Conservation (phyloP, 177 flowering plant species). For the Telopea speciosissima region DNA sequence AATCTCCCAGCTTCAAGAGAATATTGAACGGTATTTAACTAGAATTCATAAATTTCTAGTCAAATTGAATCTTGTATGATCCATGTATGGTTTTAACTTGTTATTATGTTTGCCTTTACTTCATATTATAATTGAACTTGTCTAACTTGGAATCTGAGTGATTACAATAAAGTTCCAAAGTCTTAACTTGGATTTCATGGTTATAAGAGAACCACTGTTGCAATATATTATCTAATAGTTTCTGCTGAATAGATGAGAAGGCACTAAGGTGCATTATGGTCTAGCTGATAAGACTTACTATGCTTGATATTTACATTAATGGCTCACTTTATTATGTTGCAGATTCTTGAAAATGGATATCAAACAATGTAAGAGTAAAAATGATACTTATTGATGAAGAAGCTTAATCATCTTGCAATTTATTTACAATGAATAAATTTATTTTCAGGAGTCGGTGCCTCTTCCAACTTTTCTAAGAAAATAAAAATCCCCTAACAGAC, state of each 20-base stretch:
- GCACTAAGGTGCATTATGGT: slow-evolving; percentile 26
- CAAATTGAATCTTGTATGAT: neutral
- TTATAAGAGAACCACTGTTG: neutral
- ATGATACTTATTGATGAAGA: neutral
- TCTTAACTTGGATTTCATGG: too few species aligned
- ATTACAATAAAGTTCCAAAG: too few species aligned
- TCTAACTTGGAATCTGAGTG: slow-evolving; percentile 64
- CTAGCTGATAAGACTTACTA: neutral
- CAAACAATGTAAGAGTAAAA: slow-evolving; percentile 41
- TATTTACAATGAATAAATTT: too few species aligned
- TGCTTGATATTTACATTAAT: neutral
- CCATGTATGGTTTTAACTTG: too few species aligned
- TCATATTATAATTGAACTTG: slow-evolving; percentile 60
- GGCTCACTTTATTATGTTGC: slow-evolving; percentile 14
- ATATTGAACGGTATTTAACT: slow-evolving; percentile 49
- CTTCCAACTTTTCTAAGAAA: slow-evolving; percentile 32
- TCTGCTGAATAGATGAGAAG: slow-evolving; percentile 26
- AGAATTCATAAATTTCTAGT: neutral
- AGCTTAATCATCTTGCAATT: slow-evolving; percentile 1
- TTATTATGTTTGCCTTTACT: slow-evolving; percentile 4
- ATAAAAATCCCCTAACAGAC: slow-evolving; percentile 69
- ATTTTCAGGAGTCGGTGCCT: slow-evolving; percentile 45
- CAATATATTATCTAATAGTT: slow-evolving; percentile 13
- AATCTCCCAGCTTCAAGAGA: slow-evolving; percentile 54
- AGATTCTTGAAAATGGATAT: slow-evolving; percentile 42